Evolutionary conservation across 2,329 filamentous ascomycete species (phyloP).

Genomic region (Parastagonospora avenae): DNA sequence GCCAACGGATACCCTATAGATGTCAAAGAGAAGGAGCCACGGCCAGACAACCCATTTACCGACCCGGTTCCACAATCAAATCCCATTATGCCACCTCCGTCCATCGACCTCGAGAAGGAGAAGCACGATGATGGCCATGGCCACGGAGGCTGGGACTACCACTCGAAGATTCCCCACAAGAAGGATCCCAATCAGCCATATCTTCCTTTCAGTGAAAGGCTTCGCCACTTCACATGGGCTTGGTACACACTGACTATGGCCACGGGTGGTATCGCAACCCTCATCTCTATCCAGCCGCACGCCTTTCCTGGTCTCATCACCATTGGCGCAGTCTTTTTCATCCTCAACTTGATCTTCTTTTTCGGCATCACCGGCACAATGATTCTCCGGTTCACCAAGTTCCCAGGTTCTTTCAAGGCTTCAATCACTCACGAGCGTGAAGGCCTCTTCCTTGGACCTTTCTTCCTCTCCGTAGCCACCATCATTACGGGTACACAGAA

Average conservation of each 20-base stretch:
- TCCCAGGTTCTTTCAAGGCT: constrained; percentile 50
- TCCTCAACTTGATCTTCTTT: constrained; percentile 58
- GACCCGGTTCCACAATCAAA: constrained; percentile 17
- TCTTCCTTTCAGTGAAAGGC: constrained; percentile 31
- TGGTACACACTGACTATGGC: constrained; percentile 56
- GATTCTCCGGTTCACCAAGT: constrained; percentile 53
- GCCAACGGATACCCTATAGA: constrained; percentile 34
- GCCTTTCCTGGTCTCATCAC: constrained; percentile 55
- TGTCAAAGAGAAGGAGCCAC: constrained; percentile 25
- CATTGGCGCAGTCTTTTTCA: constrained; percentile 58
- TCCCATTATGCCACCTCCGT: constrained; percentile 21
- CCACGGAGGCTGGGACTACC: constrained; percentile 26
- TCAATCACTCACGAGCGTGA: constrained; percentile 59
- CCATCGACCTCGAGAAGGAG: constrained; percentile 38
- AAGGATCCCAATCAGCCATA: constrained; percentile 42
- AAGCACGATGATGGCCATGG: constrained; percentile 25
- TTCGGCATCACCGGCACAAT: constrained; percentile 33
- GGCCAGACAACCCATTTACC: constrained; percentile 23
- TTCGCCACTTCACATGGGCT: constrained; percentile 54
- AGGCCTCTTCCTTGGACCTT: constrained; percentile 54
- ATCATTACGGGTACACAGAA: constrained; percentile 51
- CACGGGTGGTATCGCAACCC: constrained; percentile 53
- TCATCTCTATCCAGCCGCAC: constrained; percentile 52
- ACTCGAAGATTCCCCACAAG: constrained; percentile 33
- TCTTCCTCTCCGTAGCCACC: constrained; percentile 49